Percentiles rank a stretch among this genome's conserved stretches.
phyloP scores from a whole-genome alignment of 192 early-diverging fungal genomes.

The Podila verticillata region DNA sequence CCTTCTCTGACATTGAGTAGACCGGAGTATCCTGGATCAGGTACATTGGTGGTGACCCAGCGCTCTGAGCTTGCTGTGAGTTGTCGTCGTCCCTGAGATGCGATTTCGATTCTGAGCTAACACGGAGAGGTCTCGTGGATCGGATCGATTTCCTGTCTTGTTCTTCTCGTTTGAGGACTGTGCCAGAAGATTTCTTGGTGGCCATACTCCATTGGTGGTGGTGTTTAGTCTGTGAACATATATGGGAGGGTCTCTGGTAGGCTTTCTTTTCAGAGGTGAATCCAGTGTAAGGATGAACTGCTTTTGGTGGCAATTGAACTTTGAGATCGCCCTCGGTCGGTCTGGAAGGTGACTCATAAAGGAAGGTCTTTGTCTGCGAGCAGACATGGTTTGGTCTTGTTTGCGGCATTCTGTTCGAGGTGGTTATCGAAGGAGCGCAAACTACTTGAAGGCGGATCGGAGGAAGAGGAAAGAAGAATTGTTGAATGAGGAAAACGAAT shows the following conservation, averaged over 20 bases:
- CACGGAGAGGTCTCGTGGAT: not conserved
- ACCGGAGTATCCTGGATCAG: too few species aligned
- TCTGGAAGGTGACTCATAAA: not conserved
- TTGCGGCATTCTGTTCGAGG: not conserved
- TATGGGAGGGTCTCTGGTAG: not conserved
- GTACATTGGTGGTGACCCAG: too few species aligned
- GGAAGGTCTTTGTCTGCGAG: not conserved
- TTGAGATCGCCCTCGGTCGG: too few species aligned
- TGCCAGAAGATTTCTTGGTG: not conserved
- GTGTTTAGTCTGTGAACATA: not conserved
- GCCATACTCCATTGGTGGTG: not conserved
- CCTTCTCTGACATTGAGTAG: not conserved
- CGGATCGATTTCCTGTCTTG: not conserved
- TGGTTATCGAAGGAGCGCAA: not conserved
- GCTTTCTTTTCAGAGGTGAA: too few species aligned
- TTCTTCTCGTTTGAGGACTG: not conserved
- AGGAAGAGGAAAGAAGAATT: too few species aligned
- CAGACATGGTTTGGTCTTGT: conserved; percentile 3
- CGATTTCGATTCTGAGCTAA: not conserved
- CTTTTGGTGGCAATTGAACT: too few species aligned
- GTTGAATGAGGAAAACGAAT: too few species aligned
- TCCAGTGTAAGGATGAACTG: too few species aligned
- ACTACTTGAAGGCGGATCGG: too few species aligned
- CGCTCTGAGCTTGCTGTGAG: not conserved
- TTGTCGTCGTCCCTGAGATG: not conserved